Base-by-base conservation (phyloP, 768 basidiomycete genomes). In the Strobilomyces dryophilus region DNA sequence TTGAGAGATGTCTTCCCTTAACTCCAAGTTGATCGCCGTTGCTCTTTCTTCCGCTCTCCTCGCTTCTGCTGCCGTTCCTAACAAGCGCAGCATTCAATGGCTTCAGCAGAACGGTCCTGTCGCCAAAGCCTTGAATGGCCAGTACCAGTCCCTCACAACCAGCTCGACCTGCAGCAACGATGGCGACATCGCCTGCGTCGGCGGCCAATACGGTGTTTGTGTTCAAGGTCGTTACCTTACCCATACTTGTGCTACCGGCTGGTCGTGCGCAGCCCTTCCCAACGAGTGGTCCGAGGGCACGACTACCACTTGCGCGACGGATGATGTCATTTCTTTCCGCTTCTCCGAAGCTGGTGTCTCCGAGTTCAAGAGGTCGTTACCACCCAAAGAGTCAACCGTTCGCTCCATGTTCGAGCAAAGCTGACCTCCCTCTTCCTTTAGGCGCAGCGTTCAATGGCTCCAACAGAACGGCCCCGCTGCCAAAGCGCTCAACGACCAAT, bases 91-190 rank as follows among this genome's bases (percentile, higher is more conserved):
- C 37, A 11, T 35, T 18, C 34, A 59, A 40, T 65, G 51, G 54
- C 56, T 65, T 8, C 64, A 65, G 47, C 53, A 65, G 27, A 65
- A 65, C n/a, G 63, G 61, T 1, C 61, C 61, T 44, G 61, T 61
- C 42, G 63, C 64, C 4, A 55, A 65, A 36, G 58, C 56, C 11
- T 45, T 65, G 45, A 65, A 65, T 31, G 61, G 58, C 20, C 51
- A 65, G 36, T 65, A 65, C 26, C 20, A n/a, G 2, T 20, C 44
- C 2, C 41, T 65, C 34, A 60, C 58, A 1, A 6, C 51, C 41
- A 57, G 8, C 49, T 60, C 63, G 5, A 2, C 61, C 5, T 65
- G 64, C 26, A 58, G 8, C 56, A 31, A 52, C 26, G 53, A 53
- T 15, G 63, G 58, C 8, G 54, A 65, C 14, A 5, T 29, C 17